Evolutionary conservation across 2,329 filamentous ascomycete species (phyloP).

Genomic region (Blastomyces emzantsi): DNA sequence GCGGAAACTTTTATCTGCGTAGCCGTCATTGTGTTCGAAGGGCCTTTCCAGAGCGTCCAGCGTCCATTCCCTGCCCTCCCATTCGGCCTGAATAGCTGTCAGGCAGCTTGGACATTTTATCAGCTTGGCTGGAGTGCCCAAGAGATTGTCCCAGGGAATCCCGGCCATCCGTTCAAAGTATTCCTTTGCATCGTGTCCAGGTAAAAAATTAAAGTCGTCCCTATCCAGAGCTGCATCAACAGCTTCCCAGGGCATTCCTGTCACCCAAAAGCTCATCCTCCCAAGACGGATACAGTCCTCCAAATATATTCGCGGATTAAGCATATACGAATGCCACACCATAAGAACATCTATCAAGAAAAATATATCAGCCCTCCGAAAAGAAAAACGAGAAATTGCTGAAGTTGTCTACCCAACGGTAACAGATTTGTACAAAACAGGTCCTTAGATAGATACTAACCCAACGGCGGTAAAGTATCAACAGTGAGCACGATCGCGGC

Average conservation of each 20-base stretch:
- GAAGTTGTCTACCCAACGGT: conserved; percentile 2
- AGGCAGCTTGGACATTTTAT: conserved; percentile 51
- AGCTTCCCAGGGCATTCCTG: conserved; percentile 57
- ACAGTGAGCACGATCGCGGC: conserved; percentile 30
- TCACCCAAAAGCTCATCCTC: conserved; percentile 49
- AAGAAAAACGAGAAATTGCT: not conserved
- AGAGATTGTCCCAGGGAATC: conserved; percentile 51
- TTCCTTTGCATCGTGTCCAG: conserved; percentile 36
- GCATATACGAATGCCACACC: conserved; percentile 72
- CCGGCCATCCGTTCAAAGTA: conserved; percentile 44
- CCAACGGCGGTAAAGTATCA: conserved; percentile 49
- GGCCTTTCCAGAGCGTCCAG: conserved; percentile 21
- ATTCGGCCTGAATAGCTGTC: conserved; percentile 40
- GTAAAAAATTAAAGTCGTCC: conserved; percentile 48
- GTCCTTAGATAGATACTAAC: conserved; percentile 27
- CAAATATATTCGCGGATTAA: conserved; percentile 65
- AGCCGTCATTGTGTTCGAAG: conserved; percentile 24
- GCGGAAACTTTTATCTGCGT: conserved; percentile 40
- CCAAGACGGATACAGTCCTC: conserved; percentile 61
- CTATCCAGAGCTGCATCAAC: conserved; percentile 51
- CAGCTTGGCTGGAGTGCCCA: conserved; percentile 42
- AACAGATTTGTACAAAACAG: conserved; percentile 10
- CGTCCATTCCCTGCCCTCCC: conserved; percentile 42
- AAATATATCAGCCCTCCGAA: not conserved
- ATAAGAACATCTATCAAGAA: conserved; percentile 57